Percentiles rank a stretch among this genome's conserved stretches.
Evolutionary conservation across 73 alveolate genomes (phyloP).

Genomic region (Uronychia setigera): DNA sequence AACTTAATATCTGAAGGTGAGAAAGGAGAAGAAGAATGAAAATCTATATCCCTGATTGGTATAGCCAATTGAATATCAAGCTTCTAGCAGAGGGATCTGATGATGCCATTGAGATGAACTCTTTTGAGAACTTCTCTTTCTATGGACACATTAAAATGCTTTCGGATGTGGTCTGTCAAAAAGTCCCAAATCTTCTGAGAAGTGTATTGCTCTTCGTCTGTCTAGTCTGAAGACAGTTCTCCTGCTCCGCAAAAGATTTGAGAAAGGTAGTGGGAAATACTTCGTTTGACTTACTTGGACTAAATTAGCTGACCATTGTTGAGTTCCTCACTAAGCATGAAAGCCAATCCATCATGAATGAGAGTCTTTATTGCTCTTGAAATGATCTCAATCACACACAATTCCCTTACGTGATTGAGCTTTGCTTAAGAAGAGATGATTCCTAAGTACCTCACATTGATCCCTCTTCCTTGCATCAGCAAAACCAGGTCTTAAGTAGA

Average conservation of each 20-base stretch:
- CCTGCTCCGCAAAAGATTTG: neutral
- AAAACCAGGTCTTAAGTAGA: slow-evolving; percentile 25
- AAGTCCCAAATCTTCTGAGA: slow-evolving; percentile 61
- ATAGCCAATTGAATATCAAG: slow-evolving; percentile 32
- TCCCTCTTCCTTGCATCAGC: slow-evolving; percentile 50
- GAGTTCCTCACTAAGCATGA: slow-evolving; percentile 39
- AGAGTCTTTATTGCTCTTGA: slow-evolving; percentile 43
- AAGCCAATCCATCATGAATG: slow-evolving; percentile 42
- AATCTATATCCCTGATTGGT: slow-evolving; percentile 37
- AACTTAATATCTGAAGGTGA: slow-evolving; percentile 16
- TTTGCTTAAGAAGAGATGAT: slow-evolving; percentile 42
- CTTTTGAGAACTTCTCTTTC: slow-evolving; percentile 45
- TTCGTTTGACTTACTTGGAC: neutral
- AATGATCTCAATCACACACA: slow-evolving; percentile 53
- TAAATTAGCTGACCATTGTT: slow-evolving; percentile 3
- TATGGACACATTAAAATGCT: slow-evolving; percentile 38
- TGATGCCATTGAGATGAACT: slow-evolving; percentile 30
- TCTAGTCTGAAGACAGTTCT: neutral
- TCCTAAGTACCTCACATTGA: slow-evolving; percentile 49
- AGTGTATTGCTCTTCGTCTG: slow-evolving; percentile 7
- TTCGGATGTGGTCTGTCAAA: slow-evolving; percentile 48
- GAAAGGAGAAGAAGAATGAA: slow-evolving; percentile 10
- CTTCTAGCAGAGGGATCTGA: slow-evolving; percentile 31
- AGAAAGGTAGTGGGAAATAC: neutral
- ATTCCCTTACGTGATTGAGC: slow-evolving; percentile 49